phyloP scores from a whole-genome alignment of 148 eudicot species.

The Vaccinium corymbosum region DNA sequence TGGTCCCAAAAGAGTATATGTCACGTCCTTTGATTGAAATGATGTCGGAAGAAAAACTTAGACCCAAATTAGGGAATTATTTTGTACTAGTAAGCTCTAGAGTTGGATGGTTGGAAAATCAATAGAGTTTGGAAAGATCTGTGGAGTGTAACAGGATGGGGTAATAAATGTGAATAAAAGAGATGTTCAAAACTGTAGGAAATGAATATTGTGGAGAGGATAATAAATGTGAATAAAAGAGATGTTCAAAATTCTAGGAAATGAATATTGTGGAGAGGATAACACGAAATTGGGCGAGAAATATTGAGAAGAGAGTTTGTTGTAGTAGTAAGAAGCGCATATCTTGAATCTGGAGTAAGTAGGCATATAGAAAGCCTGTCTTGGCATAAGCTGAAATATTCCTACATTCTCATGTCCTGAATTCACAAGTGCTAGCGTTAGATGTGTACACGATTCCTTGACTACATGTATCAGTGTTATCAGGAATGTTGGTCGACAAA shows the following conservation, averaged over 20 bases:
- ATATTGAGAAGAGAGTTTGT: not conserved
- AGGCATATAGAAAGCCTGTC: not conserved
- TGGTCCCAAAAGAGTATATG: not conserved
- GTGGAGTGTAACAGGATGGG: not conserved
- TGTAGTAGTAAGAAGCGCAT: not conserved
- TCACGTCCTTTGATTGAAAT: not conserved
- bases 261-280: not conserved
- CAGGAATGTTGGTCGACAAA: constrained; percentile 60
- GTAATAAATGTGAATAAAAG: not conserved
- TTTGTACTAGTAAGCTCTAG: not conserved
- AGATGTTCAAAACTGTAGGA: not conserved
- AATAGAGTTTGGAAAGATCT: not conserved
- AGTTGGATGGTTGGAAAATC: not conserved
- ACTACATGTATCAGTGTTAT: constrained; percentile 53
- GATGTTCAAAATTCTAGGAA: not conserved
- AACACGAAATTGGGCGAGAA: not conserved
- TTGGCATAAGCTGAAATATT: not conserved
- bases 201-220: not conserved
- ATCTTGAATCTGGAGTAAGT: not conserved
- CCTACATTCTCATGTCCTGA: not conserved
- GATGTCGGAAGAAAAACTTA: not conserved
- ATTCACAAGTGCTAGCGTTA: not conserved
- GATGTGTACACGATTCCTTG: constrained; percentile 28
- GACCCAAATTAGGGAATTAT: not conserved
- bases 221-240: not conserved